Conservation (phyloP, 2,329 filamentous ascomycete genomes). For the Cyclaneusma minus region DNA sequence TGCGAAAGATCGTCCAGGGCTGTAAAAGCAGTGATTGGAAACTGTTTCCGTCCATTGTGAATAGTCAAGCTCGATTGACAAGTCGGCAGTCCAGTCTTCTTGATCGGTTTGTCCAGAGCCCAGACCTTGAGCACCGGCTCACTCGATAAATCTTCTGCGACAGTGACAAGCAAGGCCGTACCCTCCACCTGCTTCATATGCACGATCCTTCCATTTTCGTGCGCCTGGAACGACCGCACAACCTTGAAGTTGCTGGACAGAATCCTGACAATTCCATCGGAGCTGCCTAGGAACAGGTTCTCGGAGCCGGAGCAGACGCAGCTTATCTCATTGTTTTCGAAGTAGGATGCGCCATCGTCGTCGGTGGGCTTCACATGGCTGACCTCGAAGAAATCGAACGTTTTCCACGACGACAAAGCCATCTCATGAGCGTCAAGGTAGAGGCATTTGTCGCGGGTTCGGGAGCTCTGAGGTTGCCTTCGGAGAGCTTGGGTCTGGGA, state of each 20-base stretch:
- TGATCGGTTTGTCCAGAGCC: conserved; percentile 85
- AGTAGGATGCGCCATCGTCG: conserved; percentile 61
- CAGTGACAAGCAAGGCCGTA: conserved; percentile 72
- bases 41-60: conserved; percentile 80
- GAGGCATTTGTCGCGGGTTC: too few relatives aligned
- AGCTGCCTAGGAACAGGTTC: conserved; percentile 76
- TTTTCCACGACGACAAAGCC: conserved; percentile 95
- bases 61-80: conserved; percentile 78
- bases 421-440: too few relatives aligned
- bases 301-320: conserved; percentile 77
- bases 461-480: too few relatives aligned
- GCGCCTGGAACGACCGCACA: conserved; percentile 71
- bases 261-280: conserved; percentile 76
- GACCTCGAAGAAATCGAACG: conserved; percentile 98
- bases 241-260: conserved; percentile 79
- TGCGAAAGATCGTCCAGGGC: conserved; percentile 80
- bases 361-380: conserved; percentile 64
- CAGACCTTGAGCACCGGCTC: conserved; percentile 94
- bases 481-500: too few relatives aligned
- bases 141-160: conserved; percentile 72
- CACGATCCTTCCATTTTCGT: conserved; percentile 65
- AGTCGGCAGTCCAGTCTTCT: conserved; percentile 79
- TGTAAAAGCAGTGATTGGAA: conserved; percentile 86
- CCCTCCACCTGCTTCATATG: conserved; percentile 87
- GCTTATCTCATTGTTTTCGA: conserved; percentile 71